These are phyloP conservation scores for Fusarium sarcochroum DNA, from an alignment of 2,329 filamentous ascomycete species.

Conservation along the genomic window DNA sequence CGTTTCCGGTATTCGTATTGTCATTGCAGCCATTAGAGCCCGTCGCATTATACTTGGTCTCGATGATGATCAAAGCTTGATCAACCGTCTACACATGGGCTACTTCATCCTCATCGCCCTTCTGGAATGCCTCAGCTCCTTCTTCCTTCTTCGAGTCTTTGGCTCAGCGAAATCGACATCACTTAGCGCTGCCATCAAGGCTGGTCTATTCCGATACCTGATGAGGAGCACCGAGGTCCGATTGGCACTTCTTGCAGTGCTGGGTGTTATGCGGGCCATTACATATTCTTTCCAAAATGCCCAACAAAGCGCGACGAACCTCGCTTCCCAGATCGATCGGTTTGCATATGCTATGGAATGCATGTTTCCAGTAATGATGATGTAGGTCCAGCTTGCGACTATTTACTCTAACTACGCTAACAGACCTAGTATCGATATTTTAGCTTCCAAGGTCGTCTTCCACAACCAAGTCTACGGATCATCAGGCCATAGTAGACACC, in stretches of 20 bases:
- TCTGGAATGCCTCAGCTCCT: constrained; percentile 57
- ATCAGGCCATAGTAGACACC: constrained; percentile 33
- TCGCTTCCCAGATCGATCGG: constrained; percentile 57
- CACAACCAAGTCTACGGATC: constrained; percentile 45
- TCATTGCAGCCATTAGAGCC: constrained; percentile 53
- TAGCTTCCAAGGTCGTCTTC: constrained; percentile 53
- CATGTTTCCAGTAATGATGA: constrained; percentile 58
- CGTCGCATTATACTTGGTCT: constrained; percentile 48
- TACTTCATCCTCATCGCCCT: constrained; percentile 60
- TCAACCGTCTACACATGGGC: constrained; percentile 58
- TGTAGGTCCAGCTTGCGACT: constrained; percentile 46
- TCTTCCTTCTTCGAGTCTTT: constrained; percentile 58
- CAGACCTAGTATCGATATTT: constrained; percentile 50
- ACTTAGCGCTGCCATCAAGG: constrained; percentile 49
- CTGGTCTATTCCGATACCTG: constrained; percentile 56
- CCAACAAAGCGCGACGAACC: constrained; percentile 54
- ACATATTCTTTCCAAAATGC: constrained; percentile 58
- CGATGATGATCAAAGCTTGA: constrained; percentile 46
- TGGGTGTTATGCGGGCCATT: constrained; percentile 57
- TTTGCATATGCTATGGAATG: constrained; percentile 60
- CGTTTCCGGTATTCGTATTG: constrained; percentile 63
- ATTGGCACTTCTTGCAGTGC: constrained; percentile 55
- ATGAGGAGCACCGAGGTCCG: constrained; percentile 58
- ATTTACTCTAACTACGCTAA: neutral
- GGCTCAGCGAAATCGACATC: constrained; percentile 50